phyloP scores from a whole-genome alignment of 352 stramenopile genomes.

The Pythium grandisporangium region DNA sequence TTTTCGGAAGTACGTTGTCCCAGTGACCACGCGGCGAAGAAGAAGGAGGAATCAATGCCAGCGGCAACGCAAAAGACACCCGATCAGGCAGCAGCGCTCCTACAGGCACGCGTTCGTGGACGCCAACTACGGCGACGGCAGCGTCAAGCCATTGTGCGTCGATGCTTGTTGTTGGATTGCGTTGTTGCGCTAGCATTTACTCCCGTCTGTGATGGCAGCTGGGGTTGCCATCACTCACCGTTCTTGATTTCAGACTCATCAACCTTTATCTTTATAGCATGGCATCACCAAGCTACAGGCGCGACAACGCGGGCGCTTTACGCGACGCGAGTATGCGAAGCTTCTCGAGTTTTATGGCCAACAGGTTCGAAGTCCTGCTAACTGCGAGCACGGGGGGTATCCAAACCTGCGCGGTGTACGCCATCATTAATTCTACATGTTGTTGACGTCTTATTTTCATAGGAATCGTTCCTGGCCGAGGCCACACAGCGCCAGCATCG shows the following conservation, averaged over 20 bases:
- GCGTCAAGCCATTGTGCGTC: constrained; percentile 21
- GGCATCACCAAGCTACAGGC: constrained; percentile 49
- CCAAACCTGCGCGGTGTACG: too few relatives aligned
- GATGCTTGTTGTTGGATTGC: constrained; percentile 1
- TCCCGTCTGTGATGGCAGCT: too few relatives aligned
- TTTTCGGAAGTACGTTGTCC: too few relatives aligned
- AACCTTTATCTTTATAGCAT: constrained; percentile 15
- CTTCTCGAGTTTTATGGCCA: constrained; percentile 42
- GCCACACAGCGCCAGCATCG: constrained; percentile 33
- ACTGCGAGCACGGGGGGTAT: too few relatives aligned
- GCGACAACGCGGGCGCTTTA: constrained; percentile 42
- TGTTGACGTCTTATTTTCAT: neutral
- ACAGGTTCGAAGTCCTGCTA: constrained; percentile 17
- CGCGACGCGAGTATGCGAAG: constrained; percentile 34
- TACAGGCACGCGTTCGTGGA: constrained; percentile 47
- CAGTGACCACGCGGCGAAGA: too few relatives aligned
- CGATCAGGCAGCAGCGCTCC: constrained; percentile 33
- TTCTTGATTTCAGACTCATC: too few relatives aligned
- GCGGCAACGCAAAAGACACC: constrained; percentile 16
- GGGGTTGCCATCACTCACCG: too few relatives aligned
- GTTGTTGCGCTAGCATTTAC: neutral
- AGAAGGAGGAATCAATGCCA: neutral
- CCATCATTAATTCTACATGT: too few relatives aligned
- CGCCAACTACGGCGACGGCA: constrained; percentile 19
- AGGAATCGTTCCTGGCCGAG: constrained; percentile 32